Evolutionary conservation across 2,329 filamentous ascomycete species (phyloP), one percentile per base, ranked within the genome.

Genomic region (Cordyceps pruinosa): DNA sequence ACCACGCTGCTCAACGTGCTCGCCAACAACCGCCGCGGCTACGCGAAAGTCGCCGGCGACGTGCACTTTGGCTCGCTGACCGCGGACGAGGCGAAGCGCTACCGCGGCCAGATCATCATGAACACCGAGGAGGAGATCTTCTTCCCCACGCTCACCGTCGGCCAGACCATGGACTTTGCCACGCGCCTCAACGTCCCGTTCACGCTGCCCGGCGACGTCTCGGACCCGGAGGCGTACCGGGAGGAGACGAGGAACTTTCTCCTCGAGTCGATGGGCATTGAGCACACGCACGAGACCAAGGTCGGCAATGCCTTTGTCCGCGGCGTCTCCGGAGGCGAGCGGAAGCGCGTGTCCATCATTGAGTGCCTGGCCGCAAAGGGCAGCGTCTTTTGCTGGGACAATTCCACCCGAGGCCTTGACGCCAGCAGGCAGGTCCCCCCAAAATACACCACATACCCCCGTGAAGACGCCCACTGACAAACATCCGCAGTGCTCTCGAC

Each of bases 1-100:
- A 88, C 86, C 0, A 87, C 86, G 0, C 75, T 90, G 17, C 74
- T 91, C 46, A 90, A 87, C 64, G 76, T 87, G 63, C 75, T 90
- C 5, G 77, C 85, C 51, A 90, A 90, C 64, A 78, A 81, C 56
- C 73, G 85, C 37, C 70, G 69, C 5, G 85, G 85, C 3, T 89
- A 80, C 62, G 74, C 77, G 41, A 74, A 73, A 2, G 77, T 88
- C 2, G 67, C 75, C 1, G 86, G 85, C 0, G 77, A 86, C 35
- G 77, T 88, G 3, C 71, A 73, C 23, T 87, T 80, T 62, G 85
- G 77, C 56, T 74, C 65, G 59, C 76, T 71, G 72, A 77, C 64
- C 72, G 79, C 70, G 63, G 76, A 65, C 66, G 81, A 73, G 59
- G 62, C 73, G 41, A 73, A 78, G 66, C 73, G 68, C 12, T 84